Evolutionary conservation across 257 asterid genomes (phyloP).

Genomic region (Solanum virginianum): DNA sequence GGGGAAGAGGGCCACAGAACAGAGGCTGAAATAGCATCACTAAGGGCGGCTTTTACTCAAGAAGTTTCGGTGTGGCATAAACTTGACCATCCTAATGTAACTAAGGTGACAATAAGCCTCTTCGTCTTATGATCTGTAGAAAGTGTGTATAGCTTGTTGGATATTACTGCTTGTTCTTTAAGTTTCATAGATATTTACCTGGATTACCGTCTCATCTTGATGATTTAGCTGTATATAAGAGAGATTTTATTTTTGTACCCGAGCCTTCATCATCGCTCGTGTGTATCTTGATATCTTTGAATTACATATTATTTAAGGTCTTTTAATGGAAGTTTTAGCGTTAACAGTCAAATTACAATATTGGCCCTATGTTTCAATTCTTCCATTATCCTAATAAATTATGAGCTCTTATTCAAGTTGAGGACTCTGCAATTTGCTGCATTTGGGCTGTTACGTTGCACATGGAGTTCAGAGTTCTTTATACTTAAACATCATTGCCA

Average conservation of each 20-base stretch:
- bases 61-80: conserved; percentile 94
- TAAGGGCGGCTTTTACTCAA: conserved; percentile 79
- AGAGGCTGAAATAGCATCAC: conserved; percentile 58
- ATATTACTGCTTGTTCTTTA: not conserved
- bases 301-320: not conserved
- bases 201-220: not conserved
- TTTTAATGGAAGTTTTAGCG: not conserved
- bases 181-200: not conserved
- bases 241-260: not conserved
- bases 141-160: not conserved
- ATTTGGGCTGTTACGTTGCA: not conserved
- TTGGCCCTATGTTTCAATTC: not conserved
- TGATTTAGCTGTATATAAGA: not conserved
- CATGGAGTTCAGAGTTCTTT: not conserved
- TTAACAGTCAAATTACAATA: not conserved
- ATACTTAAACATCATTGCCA: not conserved
- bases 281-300: not conserved
- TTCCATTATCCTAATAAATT: not conserved
- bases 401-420: not conserved
- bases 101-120: conserved; percentile 38
- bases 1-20: conserved; percentile 87
- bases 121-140: not conserved
- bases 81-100: conserved; percentile 84
- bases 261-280: not conserved
- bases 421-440: not conserved